phyloP scores from a whole-genome alignment of 371 early-diverging fungal species.

The Dipsacomyces acuminosporus region DNA sequence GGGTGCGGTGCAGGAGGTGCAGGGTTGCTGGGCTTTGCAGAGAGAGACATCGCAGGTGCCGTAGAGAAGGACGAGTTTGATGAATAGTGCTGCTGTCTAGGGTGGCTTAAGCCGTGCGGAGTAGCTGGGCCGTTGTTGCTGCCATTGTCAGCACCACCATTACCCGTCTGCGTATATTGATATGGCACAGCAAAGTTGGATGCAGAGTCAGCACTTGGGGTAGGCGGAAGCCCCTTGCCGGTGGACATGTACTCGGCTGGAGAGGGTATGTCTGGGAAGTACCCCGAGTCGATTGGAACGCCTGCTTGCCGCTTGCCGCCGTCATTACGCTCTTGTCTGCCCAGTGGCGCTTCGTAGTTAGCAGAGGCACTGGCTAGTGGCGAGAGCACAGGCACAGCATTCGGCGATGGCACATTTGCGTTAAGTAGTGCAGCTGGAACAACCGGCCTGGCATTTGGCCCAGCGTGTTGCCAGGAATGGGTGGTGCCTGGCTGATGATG shows the following conservation, averaged over 20 bases:
- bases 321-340: too few relatives aligned
- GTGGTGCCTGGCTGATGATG: too few relatives aligned
- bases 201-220: not conserved
- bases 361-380: too few relatives aligned
- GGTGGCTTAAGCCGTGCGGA: not conserved
- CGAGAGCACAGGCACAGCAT: too few relatives aligned
- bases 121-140: not conserved
- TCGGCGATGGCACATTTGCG: too few relatives aligned
- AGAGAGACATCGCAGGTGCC: not conserved
- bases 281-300: slow-evolving; percentile 31
- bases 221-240: slow-evolving; percentile 1
- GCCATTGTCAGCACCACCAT: not conserved
- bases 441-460: too few relatives aligned
- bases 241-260: not conserved
- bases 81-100: slow-evolving; percentile 17
- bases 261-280: slow-evolving; percentile 22
- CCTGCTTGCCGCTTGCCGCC: slow-evolving; percentile 36
- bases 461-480: too few relatives aligned
- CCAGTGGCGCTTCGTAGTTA: too few relatives aligned
- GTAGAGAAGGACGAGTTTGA: slow-evolving; percentile 14
- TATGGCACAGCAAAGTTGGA: too few relatives aligned
- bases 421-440: too few relatives aligned
- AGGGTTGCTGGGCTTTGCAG: slow-evolving; percentile 26
- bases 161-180: not conserved
- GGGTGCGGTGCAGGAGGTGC: slow-evolving; percentile 21